A percentile compares a stretch with the other conserved stretches of the same genome.
Evolutionary conservation across 441 rosid genomes (phyloP).

Genomic region (Oxalis stricta): DNA sequence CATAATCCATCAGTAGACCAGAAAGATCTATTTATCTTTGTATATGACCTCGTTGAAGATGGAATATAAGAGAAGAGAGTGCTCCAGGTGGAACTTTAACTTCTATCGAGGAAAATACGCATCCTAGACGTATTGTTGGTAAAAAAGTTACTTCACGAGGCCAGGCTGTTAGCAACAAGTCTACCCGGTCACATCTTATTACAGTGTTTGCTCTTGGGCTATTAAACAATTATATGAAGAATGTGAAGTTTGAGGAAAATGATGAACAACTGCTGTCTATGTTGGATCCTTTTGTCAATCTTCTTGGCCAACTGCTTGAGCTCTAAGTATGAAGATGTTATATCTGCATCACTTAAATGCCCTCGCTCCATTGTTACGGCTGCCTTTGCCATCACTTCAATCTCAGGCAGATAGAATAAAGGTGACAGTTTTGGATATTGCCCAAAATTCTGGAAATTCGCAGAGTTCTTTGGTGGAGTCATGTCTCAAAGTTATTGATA

Average conservation of each 20-base stretch:
- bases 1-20: constrained; percentile 76
- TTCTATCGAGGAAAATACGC: constrained; percentile 13
- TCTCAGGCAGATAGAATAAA: constrained; percentile 71
- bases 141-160: constrained; percentile 15
- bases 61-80: constrained; percentile 39
- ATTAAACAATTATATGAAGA: constrained; percentile 44
- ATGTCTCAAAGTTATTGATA: constrained; percentile 70
- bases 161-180: constrained; percentile 26
- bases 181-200: constrained; percentile 51
- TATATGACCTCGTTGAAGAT: constrained; percentile 52
- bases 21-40: constrained; percentile 58
- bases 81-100: constrained; percentile 22
- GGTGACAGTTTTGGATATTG: constrained; percentile 52
- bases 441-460: constrained; percentile 44
- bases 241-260: constrained; percentile 29
- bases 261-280: constrained; percentile 36
- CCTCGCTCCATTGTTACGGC: constrained; percentile 56
- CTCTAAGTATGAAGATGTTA: constrained; percentile 74
- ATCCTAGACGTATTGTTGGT: constrained; percentile 15
- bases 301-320: constrained; percentile 63
- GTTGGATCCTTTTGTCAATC: constrained; percentile 81
- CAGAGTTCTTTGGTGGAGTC: constrained; percentile 64
- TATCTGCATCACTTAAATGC: constrained; percentile 68
- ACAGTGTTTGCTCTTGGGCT: constrained; percentile 70
- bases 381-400: constrained; percentile 70